Evolutionary conservation across 129 eudicot species (phyloP), one percentile per base, ranked within the genome.

Genomic region (Escallonia rubra): DNA sequence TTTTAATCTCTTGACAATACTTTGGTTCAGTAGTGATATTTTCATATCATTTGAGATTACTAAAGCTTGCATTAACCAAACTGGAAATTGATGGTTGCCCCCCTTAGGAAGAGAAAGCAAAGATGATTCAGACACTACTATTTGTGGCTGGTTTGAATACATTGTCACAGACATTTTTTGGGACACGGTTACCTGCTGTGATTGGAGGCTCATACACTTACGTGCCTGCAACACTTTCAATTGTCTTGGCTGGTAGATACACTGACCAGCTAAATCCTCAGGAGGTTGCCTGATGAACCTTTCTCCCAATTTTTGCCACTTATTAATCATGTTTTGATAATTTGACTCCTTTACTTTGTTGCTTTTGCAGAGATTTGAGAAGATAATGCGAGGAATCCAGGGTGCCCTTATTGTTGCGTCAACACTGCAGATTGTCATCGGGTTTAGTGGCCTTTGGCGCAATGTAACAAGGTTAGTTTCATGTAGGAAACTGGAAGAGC

Each of bases 361-460:
- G 68, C 53, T 52, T 65, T 55, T 72, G 73, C 81, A 93, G 99
- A 93, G 76, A 77, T 93, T 93, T 70, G 80, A 74, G 78, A 86
- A 81, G 76, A 89, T 82, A 63, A 93, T 93, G 86, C 74, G 93
- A 65, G 98, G 90, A 66, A 93, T 80, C 48, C 99, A 93, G 63
- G 99, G 99, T 48, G 87, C 96, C 40, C 82, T 93, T 68, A 89
- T 93, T 60, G 95, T 93, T 43, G 99, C 96, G 11, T 93, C 98
- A 43, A 86, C 87, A 52, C 86, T 93, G 74, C 99, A 93, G 69
- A 86, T 93, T 77, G 82, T 89, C 72, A 71, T 93, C 6, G 96
- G 96, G 7, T 93, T 93, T 76, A 93, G 99, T 65, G 99, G 99
- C 59, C 86, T 93, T 44, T 93, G 96, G 99, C 84, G 95, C 10